Conservation (phyloP, 768 basidiomycete genomes). For the Pisolithus marmoratus region DNA sequence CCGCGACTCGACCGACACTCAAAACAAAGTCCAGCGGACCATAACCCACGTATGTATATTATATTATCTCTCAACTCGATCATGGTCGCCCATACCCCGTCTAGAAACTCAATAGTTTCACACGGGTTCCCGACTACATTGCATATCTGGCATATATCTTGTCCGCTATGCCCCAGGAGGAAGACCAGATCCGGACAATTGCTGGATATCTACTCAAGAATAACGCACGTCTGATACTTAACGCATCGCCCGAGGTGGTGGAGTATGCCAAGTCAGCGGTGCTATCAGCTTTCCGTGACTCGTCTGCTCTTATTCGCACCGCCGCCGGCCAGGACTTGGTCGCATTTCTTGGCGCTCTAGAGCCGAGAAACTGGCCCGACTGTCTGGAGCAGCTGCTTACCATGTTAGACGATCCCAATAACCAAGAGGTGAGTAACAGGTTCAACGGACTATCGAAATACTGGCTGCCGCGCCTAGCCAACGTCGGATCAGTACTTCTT, state of each 20-base stretch:
- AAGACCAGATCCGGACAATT: constrained; percentile 91
- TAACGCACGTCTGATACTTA: constrained; percentile 75
- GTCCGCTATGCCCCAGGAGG: constrained; percentile 70
- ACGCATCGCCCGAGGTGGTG: constrained; percentile 57
- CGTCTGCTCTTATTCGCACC: constrained; percentile 83
- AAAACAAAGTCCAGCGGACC: constrained; percentile 63
- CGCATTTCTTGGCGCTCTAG: constrained; percentile 79
- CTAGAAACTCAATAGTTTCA: constrained; percentile 84
- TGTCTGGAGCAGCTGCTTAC: constrained; percentile 81
- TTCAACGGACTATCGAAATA: neutral
- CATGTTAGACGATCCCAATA: constrained; percentile 72
- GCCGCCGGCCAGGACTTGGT: constrained; percentile 93
- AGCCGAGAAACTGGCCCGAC: constrained; percentile 93
- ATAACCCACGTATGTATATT: constrained; percentile 69
- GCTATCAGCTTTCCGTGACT: constrained; percentile 76
- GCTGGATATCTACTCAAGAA: constrained; percentile 98
- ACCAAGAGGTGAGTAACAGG: constrained; percentile 73
- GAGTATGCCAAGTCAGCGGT: constrained; percentile 72
- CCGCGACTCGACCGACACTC: constrained; percentile 81
- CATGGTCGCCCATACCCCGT: constrained; percentile 15
- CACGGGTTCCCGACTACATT: constrained; percentile 87
- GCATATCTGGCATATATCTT: constrained; percentile 96
- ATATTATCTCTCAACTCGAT: constrained; percentile 14
- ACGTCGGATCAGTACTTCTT: neutral
- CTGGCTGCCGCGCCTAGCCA: neutral